phyloP scores from a whole-genome alignment of 2,329 filamentous ascomycete genomes.

The Trichocomaceae sp. region DNA sequence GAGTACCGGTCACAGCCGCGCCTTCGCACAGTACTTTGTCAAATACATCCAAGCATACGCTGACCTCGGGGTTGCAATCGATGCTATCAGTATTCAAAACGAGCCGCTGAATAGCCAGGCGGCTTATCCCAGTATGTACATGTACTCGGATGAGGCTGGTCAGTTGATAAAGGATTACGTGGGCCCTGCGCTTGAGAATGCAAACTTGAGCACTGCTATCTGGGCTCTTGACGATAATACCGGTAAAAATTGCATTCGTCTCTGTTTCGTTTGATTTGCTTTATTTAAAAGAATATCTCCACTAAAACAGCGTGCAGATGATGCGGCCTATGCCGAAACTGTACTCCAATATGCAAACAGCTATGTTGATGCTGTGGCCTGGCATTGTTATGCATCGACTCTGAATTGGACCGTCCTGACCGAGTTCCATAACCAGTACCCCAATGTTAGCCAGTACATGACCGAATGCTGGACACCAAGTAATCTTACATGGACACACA shows the following conservation, averaged over 20 bases:
- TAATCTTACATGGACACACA: constrained; percentile 21
- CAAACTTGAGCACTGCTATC: constrained; percentile 21
- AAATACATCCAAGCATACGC: constrained; percentile 34
- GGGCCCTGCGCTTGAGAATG: constrained; percentile 23
- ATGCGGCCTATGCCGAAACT: constrained; percentile 28
- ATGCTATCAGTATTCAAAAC: constrained; percentile 35
- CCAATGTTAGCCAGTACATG: constrained; percentile 33
- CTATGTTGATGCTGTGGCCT: constrained; percentile 29
- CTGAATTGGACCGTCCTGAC: constrained; percentile 32
- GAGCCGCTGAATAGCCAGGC: constrained; percentile 34
- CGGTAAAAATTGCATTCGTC: too few relatives aligned
- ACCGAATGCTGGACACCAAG: constrained; percentile 34
- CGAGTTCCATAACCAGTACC: constrained; percentile 28
- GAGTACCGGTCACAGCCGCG: constrained; percentile 26
- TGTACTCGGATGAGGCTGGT: constrained; percentile 30
- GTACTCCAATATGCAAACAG: constrained; percentile 26
- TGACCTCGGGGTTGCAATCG: constrained; percentile 26
- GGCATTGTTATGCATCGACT: constrained; percentile 35
- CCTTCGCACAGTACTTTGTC: constrained; percentile 31
- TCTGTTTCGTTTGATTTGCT: too few relatives aligned
- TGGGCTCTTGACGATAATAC: constrained; percentile 38
- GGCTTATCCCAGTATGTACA: constrained; percentile 34
- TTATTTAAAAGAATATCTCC: background rate
- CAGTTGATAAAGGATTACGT: constrained; percentile 27
- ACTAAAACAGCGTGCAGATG: constrained; percentile 17